A percentile compares a stretch with the other conserved stretches of the same genome.
phyloP scores from a whole-genome alignment of 1,284 basidiomycete genomes.

The Megacollybia platyphylla region DNA sequence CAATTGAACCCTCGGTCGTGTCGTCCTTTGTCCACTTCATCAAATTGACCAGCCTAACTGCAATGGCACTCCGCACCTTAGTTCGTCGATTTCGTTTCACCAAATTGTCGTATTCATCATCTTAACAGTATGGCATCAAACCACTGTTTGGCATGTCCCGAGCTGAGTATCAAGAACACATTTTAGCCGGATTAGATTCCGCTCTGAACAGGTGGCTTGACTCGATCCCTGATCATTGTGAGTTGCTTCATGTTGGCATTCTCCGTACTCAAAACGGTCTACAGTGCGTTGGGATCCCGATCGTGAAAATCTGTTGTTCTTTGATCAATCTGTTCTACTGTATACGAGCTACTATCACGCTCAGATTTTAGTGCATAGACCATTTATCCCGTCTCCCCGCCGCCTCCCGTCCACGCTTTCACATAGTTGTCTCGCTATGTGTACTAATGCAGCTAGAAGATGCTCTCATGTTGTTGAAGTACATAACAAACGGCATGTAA shows the following conservation, averaged over 20 bases:
- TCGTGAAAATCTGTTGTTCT: slow-evolving; percentile 31
- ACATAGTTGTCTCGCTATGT: slow-evolving; percentile 15
- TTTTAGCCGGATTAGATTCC: slow-evolving; percentile 43
- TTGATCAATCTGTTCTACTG: slow-evolving; percentile 48
- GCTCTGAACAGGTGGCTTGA: slow-evolving; percentile 50
- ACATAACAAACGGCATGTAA: not conserved
- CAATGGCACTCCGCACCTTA: slow-evolving; percentile 5
- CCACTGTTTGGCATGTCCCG: slow-evolving; percentile 27
- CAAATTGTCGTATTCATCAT: slow-evolving; percentile 53
- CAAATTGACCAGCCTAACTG: slow-evolving; percentile 29
- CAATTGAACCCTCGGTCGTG: slow-evolving; percentile 16
- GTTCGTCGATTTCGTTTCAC: slow-evolving; percentile 36
- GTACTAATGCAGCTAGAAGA: slow-evolving; percentile 25
- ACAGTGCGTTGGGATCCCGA: slow-evolving; percentile 53
- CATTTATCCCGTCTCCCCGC: slow-evolving; percentile 29
- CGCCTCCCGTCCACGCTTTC: slow-evolving; percentile 14
- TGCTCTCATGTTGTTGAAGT: slow-evolving; percentile 34
- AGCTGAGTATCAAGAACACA: slow-evolving; percentile 31
- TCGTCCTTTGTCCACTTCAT: slow-evolving; percentile 25
- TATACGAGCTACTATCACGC: slow-evolving; percentile 48
- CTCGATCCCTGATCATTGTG: slow-evolving; percentile 34
- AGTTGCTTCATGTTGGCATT: slow-evolving; percentile 6
- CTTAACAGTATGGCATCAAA: slow-evolving; percentile 26
- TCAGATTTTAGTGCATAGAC: slow-evolving; percentile 47
- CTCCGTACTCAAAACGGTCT: not conserved